Conservation (phyloP, 2,329 filamentous ascomycete species). For the Xylariaceae sp. region DNA sequence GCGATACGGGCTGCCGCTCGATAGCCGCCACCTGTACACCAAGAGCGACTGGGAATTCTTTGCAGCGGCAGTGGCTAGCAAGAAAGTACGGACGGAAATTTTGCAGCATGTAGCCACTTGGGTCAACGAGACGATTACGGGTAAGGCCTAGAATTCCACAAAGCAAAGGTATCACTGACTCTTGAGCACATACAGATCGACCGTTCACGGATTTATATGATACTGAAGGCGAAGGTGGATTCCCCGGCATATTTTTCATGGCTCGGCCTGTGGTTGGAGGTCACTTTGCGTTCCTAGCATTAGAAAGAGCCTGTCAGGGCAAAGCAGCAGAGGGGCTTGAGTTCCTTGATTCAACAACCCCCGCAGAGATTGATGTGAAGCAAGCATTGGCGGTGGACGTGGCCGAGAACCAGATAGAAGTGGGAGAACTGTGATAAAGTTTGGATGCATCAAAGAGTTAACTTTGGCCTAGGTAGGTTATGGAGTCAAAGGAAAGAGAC, state of each 20-base stretch:
- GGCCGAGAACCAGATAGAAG: conserved; percentile 29
- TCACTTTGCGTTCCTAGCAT: conserved; percentile 84
- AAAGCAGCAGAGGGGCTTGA: conserved; percentile 64
- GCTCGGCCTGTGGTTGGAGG: conserved; percentile 84
- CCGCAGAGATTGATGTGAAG: conserved; percentile 45
- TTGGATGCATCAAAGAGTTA: background rate
- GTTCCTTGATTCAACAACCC: conserved; percentile 52
- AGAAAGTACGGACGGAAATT: conserved; percentile 72
- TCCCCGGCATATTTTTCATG: conserved; percentile 77
- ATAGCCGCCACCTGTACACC: conserved; percentile 82
- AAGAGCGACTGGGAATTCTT: conserved; percentile 95
- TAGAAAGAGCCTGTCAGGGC: conserved; percentile 80
- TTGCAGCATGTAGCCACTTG: conserved; percentile 76
- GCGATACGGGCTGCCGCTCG: conserved; percentile 81
- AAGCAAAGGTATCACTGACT: conserved; percentile 5
- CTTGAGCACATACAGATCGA: conserved; percentile 55
- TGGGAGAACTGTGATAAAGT: conserved; percentile 39
- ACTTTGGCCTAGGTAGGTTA: no score
- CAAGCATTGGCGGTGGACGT: conserved; percentile 40
- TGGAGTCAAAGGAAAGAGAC: no score
- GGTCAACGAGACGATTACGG: conserved; percentile 82
- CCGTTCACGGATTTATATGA: conserved; percentile 84
- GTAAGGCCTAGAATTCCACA: conserved; percentile 43
- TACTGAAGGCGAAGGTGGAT: conserved; percentile 78
- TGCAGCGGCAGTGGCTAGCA: conserved; percentile 78